A percentile compares a stretch with the other conserved stretches of the same genome.
These are phyloP conservation scores for Lentinula novae-zelandiae DNA, from an alignment of 1,284 basidiomycete genomes.

Conservation along the genomic window DNA sequence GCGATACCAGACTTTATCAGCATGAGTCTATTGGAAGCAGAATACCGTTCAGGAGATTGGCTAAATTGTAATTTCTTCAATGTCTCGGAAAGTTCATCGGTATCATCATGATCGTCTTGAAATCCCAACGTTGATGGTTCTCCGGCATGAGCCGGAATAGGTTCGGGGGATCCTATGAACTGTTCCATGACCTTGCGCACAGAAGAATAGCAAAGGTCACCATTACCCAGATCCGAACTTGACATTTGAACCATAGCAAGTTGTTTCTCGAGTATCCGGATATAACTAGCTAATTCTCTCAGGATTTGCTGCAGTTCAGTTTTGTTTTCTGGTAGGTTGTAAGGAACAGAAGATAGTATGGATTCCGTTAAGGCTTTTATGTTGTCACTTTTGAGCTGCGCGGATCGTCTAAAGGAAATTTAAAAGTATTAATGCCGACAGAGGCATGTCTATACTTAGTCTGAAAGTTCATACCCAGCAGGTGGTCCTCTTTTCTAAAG, in stretches of 20 bases:
- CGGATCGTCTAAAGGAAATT: background rate
- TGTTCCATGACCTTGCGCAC: background rate
- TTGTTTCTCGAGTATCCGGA: slow-evolving; percentile 5
- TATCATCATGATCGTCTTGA: background rate
- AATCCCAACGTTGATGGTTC: background rate
- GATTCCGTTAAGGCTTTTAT: background rate
- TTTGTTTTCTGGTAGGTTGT: background rate
- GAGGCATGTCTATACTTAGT: background rate
- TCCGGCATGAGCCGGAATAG: background rate
- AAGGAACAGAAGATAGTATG: slow-evolving; percentile 6
- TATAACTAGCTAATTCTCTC: slow-evolving; percentile 2
- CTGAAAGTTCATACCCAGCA: background rate
- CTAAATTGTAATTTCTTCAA: background rate
- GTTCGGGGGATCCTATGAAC: background rate
- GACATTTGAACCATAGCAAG: background rate
- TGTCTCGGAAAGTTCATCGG: background rate
- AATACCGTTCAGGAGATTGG: background rate
- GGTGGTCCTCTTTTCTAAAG: slow-evolving; percentile 6
- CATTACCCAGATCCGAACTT: background rate
- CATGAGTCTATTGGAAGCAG: background rate
- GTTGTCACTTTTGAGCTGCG: background rate
- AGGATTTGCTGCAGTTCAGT: background rate
- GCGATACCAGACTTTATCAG: background rate
- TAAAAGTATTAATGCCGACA: background rate
- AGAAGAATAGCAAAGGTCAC: background rate